phyloP scores from a whole-genome alignment of 495 filamentous ascomycete genomes.

The Penicillium daleae region DNA sequence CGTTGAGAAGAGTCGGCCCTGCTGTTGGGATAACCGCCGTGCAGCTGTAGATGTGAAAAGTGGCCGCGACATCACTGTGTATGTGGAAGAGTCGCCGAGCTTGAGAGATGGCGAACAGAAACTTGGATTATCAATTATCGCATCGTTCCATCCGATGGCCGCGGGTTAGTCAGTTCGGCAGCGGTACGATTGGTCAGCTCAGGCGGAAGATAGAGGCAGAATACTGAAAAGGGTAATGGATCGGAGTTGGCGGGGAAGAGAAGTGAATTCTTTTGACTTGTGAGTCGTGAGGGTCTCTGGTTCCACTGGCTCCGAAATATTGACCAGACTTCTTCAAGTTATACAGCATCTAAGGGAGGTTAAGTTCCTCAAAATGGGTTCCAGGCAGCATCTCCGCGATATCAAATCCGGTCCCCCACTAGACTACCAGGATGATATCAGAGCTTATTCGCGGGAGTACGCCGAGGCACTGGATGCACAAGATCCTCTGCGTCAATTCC shows the following conservation, averaged over 20 bases:
- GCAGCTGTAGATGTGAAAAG: conserved; percentile 27
- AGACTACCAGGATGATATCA: conserved; percentile 44
- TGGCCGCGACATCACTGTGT: conserved; percentile 36
- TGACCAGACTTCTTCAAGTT: neutral
- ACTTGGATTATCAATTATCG: conserved; percentile 14
- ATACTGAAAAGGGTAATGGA: conserved; percentile 24
- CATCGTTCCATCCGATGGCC: conserved; percentile 27
- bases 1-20: conserved; percentile 32
- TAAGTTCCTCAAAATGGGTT: conserved; percentile 24
- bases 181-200: conserved; percentile 40
- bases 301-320: neutral
- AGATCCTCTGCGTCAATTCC: conserved; percentile 69
- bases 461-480: conserved; percentile 67
- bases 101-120: conserved; percentile 12
- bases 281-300: neutral
- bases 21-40: conserved; percentile 31
- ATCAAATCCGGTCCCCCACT: conserved; percentile 38
- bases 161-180: conserved; percentile 39
- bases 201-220: conserved; percentile 36
- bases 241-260: conserved; percentile 19
- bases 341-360: neutral
- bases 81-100: neutral
- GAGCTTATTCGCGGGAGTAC: conserved; percentile 53
- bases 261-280: conserved; percentile 4
- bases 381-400: conserved; percentile 35